Percentiles rank a stretch among this genome's conserved stretches.
phyloP scores from a whole-genome alignment of 2,329 filamentous ascomycete species.

The Claviceps paspali region DNA sequence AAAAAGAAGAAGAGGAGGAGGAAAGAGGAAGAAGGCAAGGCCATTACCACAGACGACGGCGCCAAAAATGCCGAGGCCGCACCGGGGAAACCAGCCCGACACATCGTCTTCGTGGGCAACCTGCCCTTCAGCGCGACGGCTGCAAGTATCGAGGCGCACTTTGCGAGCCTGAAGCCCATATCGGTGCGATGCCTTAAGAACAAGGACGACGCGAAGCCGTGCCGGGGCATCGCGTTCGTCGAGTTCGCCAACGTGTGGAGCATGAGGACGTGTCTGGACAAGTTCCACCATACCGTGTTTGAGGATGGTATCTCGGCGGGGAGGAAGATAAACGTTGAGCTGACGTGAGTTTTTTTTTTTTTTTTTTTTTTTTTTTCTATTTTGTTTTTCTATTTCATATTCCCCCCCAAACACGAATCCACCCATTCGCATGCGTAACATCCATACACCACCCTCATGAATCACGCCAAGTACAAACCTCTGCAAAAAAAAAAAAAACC shows the following conservation, averaged over 20 bases:
- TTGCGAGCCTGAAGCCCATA: conserved; percentile 45
- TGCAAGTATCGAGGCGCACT: conserved; percentile 56
- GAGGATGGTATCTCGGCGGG: conserved; percentile 35
- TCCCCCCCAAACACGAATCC: no score
- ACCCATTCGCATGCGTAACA: no score
- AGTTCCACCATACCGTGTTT: conserved; percentile 78
- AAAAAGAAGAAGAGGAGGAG: conserved; percentile 10
- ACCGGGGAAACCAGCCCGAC: conserved; percentile 13
- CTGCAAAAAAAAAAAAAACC: neutral
- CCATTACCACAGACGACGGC: conserved; percentile 8
- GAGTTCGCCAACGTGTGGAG: conserved; percentile 77
- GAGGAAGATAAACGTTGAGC: conserved; percentile 79
- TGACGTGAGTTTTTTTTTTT: conserved; percentile 47
- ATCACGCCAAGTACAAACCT: no score
- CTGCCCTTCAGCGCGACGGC: conserved; percentile 72
- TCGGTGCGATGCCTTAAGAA: conserved; percentile 53
- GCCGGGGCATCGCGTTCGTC: conserved; percentile 70
- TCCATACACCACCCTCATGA: no score
- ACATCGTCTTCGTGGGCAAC: conserved; percentile 45
- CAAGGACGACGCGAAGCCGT: conserved; percentile 42
- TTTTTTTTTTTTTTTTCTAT: conserved; percentile 10
- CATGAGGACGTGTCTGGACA: conserved; percentile 85
- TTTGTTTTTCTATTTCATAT: neutral
- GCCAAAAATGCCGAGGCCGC: conserved; percentile 5
- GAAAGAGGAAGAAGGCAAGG: neutral